Percentiles rank a stretch among this genome's conserved stretches.
Evolutionary conservation across 768 basidiomycete genomes (phyloP).

Genomic region (Leccinum barrowsii): DNA sequence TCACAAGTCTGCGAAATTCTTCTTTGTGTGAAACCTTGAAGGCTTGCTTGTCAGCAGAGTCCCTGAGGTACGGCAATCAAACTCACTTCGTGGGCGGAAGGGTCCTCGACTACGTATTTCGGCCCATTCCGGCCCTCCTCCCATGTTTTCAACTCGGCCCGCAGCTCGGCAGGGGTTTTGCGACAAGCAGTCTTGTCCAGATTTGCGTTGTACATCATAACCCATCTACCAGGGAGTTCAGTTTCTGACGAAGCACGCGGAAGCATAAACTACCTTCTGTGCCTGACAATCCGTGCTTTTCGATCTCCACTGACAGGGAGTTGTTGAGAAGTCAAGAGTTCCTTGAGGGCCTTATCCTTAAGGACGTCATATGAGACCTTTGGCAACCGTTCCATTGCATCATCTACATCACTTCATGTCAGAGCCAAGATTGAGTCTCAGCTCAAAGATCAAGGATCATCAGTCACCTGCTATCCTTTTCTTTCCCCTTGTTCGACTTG

Average conservation of each 20-base stretch:
- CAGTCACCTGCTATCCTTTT: slow-evolving; percentile 32
- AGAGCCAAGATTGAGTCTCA: slow-evolving; percentile 16
- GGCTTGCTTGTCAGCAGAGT: neutral
- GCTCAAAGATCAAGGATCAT: neutral
- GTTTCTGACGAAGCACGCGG: neutral
- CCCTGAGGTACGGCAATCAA: neutral
- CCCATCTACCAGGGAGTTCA: slow-evolving; percentile 47
- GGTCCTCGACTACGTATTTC: slow-evolving; percentile 35
- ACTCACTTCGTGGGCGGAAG: slow-evolving; percentile 39
- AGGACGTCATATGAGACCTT: slow-evolving; percentile 63
- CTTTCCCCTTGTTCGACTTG: slow-evolving; percentile 40
- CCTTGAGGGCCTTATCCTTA: slow-evolving; percentile 57
- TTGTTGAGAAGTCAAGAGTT: slow-evolving; percentile 49
- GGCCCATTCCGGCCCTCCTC: slow-evolving; percentile 46
- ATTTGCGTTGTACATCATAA: slow-evolving; percentile 68
- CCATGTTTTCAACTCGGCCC: slow-evolving; percentile 53
- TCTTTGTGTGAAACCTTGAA: slow-evolving; percentile 24
- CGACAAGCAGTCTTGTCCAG: slow-evolving; percentile 54
- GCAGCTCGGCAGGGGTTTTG: slow-evolving; percentile 45
- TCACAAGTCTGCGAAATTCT: slow-evolving; percentile 34
- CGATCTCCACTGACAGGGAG: slow-evolving; percentile 54
- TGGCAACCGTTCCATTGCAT: slow-evolving; percentile 46
- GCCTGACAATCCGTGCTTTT: slow-evolving; percentile 48
- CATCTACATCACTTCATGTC: slow-evolving; percentile 28
- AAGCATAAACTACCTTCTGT: slow-evolving; percentile 47